Evolutionary conservation across 2,329 filamentous ascomycete genomes (phyloP).

Genomic region (Didymella sp.): DNA sequence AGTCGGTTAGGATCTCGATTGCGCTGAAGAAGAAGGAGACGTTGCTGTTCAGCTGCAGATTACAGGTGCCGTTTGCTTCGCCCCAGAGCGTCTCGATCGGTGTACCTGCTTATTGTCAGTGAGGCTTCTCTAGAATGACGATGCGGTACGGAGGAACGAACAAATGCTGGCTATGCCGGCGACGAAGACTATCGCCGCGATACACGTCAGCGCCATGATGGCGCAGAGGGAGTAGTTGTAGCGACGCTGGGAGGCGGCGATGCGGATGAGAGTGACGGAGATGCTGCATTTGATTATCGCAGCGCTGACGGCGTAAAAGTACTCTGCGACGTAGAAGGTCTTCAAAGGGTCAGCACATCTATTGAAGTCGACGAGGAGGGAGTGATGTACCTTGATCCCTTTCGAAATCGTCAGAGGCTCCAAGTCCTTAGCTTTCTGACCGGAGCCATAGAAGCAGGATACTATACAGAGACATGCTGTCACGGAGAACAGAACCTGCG

Average conservation of each 20-base stretch:
- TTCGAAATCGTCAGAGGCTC: conserved; percentile 20
- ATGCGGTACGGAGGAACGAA: conserved; percentile 3
- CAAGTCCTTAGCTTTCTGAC: conserved; percentile 22
- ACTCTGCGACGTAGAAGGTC: conserved; percentile 32
- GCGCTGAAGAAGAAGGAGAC: conserved; percentile 33
- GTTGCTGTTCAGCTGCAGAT: conserved; percentile 30
- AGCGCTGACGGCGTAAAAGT: conserved; percentile 30
- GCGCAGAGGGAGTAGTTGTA: conserved; percentile 22
- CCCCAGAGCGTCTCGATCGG: conserved; percentile 33
- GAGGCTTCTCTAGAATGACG: neutral
- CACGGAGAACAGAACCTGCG: conserved; percentile 25
- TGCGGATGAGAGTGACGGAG: conserved; percentile 30
- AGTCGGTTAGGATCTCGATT: conserved; percentile 31
- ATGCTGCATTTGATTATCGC: conserved; percentile 33
- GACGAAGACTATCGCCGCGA: conserved; percentile 28
- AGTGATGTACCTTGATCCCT: conserved; percentile 24
- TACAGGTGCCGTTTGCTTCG: conserved; percentile 28
- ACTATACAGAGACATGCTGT: conserved; percentile 32
- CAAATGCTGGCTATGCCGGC: conserved; percentile 32
- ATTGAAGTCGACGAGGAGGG: too few relatives aligned
- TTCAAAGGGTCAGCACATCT: neutral
- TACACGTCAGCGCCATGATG: conserved; percentile 23
- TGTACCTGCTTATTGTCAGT: conserved; percentile 16
- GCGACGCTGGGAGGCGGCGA: conserved; percentile 19
- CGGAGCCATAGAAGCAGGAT: conserved; percentile 28